Percentiles rank a stretch among this genome's conserved stretches.
These are phyloP conservation scores for Rhizopogon vinicolor DNA, from an alignment of 768 basidiomycete species.

Conservation along the genomic window DNA sequence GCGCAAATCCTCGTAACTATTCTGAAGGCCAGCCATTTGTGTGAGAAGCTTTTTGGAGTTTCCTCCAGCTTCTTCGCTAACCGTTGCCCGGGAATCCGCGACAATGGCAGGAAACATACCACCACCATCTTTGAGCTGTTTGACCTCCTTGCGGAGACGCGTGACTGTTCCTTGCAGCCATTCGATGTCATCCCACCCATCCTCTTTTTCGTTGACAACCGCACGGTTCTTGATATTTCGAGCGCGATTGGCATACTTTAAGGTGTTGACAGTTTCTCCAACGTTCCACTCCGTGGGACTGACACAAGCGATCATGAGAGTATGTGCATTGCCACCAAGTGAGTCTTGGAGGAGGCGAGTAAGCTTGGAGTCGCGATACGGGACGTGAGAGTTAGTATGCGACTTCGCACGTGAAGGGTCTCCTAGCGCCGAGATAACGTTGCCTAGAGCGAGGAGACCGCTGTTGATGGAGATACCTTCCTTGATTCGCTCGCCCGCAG, in stretches of 20 bases:
- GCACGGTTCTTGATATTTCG: conserved; percentile 96
- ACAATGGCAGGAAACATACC: conserved; percentile 17
- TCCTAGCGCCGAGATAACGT: conserved; percentile 96
- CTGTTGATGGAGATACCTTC: conserved; percentile 99
- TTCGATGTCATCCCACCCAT: conserved; percentile 98
- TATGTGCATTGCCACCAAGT: conserved; percentile 95
- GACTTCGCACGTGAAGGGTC: conserved; percentile 87
- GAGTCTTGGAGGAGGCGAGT: conserved; percentile 79
- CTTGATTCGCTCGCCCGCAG: conserved; percentile 93
- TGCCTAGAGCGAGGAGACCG: conserved; percentile 92
- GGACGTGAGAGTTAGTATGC: conserved; percentile 83
- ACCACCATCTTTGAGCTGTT: conserved; percentile 69
- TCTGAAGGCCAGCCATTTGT: conserved; percentile 81
- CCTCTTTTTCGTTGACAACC: conserved; percentile 89
- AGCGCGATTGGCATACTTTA: conserved; percentile 97
- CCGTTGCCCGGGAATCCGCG: conserved; percentile 22
- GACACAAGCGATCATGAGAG: conserved; percentile 98
- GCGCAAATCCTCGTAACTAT: conserved; percentile 79
- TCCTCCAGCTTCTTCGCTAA: conserved; percentile 41
- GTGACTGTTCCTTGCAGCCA: conserved; percentile 88
- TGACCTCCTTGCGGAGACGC: conserved; percentile 84
- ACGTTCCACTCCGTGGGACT: conserved; percentile 95
- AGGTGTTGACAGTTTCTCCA: conserved; percentile 87
- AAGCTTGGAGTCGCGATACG: conserved; percentile 98
- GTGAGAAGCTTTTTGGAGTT: conserved; percentile 73